Evolutionary conservation across 1,139 yeast genomes (phyloP), one percentile per base, ranked within the genome.

Genomic region (Pichia sp.): DNA sequence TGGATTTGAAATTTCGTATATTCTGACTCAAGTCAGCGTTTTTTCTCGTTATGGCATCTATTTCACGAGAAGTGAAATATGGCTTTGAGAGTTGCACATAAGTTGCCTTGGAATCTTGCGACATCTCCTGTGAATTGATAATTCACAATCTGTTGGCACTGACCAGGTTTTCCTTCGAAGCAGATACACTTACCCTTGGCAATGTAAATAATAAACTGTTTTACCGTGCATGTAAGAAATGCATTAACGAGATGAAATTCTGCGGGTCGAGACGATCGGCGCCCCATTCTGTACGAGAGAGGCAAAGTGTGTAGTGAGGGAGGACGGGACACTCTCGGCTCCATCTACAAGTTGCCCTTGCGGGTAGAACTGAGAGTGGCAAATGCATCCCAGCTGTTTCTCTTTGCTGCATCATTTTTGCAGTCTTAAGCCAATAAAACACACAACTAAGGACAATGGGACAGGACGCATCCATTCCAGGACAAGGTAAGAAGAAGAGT

Each of bases 61-160:
- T 72, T 64, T 86, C 92, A 32, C 76, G 71, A 40, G 75, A 72
- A 0, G 89, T 79, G 55, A 85, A 71, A 65, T 75, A 85, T 1
- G 92, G 93, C 56, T 90, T 75, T 4, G 90, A 78, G 1, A 85
- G 76, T 64, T 82, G 85, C 1, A 71, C 61, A 47, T 57, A 58
- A 3, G 54, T 54, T 3, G 47, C 51, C 15, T 38, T 54, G 31
- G 45, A 23, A 13, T 43, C 38, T 11, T 44, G 44, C 3, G 36
- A 38, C 8, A 11, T 6, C 26, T 30, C 16, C 16, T 49, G 34
- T 31, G 23, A 19, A 19, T 19, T 2, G 23, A 19, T 3, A 3
- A 19, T 19, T 19, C 23, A 19, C 23, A 19, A 19, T 19, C 23
- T 19, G 23, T 19, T 19, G 23, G 23, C 23, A 19, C 23, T 19